A percentile compares a stretch with the other conserved stretches of the same genome.
Conservation (phyloP, 2,329 filamentous ascomycete genomes). For the Trichoderma lentiforme region DNA sequence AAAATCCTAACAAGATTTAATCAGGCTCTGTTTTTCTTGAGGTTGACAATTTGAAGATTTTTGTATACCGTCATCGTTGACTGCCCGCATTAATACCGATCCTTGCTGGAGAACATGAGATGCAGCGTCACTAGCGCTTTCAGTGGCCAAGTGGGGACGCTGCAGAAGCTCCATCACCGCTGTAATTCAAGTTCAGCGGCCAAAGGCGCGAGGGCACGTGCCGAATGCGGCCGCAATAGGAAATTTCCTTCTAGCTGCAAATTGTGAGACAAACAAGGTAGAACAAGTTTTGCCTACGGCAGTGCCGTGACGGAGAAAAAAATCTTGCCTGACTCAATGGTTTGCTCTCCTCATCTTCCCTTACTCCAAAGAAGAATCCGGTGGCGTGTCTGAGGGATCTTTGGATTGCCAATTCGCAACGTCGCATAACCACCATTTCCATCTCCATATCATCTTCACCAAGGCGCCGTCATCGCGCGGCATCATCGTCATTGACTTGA, state of each 20-base stretch:
- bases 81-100: not conserved
- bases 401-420: not conserved
- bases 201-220: not conserved
- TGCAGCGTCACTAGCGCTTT: not conserved
- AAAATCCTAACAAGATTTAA: not conserved
- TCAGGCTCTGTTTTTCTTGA: not conserved
- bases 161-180: not conserved
- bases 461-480: not conserved
- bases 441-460: not conserved
- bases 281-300: not conserved
- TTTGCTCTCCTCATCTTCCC: not conserved
- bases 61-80: not conserved
- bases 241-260: constrained; percentile 7
- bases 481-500: constrained; percentile 1
- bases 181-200: not conserved
- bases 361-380: not conserved
- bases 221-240: not conserved
- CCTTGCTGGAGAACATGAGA: not conserved
- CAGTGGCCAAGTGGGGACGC: not conserved
- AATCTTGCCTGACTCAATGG: not conserved
- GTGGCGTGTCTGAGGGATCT: not conserved
- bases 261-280: constrained; percentile 7
- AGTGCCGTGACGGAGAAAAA: not conserved
- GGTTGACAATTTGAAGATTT: not conserved
- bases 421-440: not conserved